Evolutionary conservation across 139 green algal genomes (phyloP), one percentile per base, ranked within the genome.

Genomic region (Parachlorella kessleri): DNA sequence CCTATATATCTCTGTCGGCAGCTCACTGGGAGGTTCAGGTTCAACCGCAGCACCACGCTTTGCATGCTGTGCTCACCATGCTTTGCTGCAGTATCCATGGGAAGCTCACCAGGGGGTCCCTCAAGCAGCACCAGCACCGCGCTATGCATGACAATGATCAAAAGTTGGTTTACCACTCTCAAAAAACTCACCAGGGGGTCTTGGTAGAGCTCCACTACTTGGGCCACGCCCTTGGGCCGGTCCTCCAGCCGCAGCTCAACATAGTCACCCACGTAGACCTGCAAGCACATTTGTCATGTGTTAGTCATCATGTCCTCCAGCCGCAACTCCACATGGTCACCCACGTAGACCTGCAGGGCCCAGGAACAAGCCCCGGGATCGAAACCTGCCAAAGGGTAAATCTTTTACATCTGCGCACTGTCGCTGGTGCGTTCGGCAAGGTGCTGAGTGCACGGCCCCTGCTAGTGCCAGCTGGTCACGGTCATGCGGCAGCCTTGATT

Each of bases 181-280:
- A 30, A 5, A 6, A 32, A 23, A 6, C 75, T 75, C 75, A 81
- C 75, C 30, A 26, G 39, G 6, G 39, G 33, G 23, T 41, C 66
- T 38, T 76, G 66, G 37, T 84, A 84, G 21, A 84, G 73, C 66
- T 84, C 78, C 48, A 38, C 48, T 3, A 84, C 59, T 36, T 84
- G 69, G 2, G 36, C 69, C 36, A 80, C 7, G 65, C 65, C 64
- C 33, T 33, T 73, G 23, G 63, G 59, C 32, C 71, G 63, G 23
- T 73, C 64, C 9, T 23, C 26, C 14, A 66, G 24, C 30, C 65
- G 24, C 24, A 78, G 48, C 33, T 66, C 26, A 3, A 80, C 66
- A 32, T 48, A 80, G 41, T 80, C 75, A 40, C 65, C 65, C 32
- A 80, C 41, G 38, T 80, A 80, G 21, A 79, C 32, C 74, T 79